A percentile compares a stretch with the other conserved stretches of the same genome.
Conservation (phyloP, 2,329 filamentous ascomycete species). For the Plenodomus biglobosus region DNA sequence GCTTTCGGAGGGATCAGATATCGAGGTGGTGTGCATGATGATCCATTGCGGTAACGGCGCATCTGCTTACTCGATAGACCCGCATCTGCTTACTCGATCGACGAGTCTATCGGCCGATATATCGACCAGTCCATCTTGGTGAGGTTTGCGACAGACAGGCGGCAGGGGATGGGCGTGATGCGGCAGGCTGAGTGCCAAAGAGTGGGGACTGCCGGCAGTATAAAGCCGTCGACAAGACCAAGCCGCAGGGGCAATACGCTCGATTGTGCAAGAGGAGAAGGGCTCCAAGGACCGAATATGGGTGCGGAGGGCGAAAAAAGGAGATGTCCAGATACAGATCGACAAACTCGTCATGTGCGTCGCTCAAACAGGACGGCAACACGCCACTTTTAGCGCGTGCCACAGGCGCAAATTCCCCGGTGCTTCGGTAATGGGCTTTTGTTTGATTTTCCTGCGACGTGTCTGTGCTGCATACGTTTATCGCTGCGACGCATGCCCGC, state of each 20-base stretch:
- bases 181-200: too few relatives aligned
- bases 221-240: too few relatives aligned
- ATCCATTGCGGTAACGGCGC: too few relatives aligned
- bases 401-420: neutral
- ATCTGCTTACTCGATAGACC: too few relatives aligned
- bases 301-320: neutral
- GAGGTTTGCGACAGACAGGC: too few relatives aligned
- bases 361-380: neutral
- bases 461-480: neutral
- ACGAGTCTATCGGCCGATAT: too few relatives aligned
- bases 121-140: too few relatives aligned
- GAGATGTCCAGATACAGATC: neutral
- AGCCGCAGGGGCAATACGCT: neutral
- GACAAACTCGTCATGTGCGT: neutral
- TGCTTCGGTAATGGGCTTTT: neutral
- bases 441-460: neutral
- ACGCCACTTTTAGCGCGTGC: neutral
- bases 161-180: too few relatives aligned
- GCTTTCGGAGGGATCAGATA: too few relatives aligned
- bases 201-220: too few relatives aligned
- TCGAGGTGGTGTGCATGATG: too few relatives aligned
- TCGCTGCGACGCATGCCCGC: neutral
- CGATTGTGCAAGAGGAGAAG: neutral
- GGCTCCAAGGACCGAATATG: neutral
- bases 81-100: too few relatives aligned